Evolutionary conservation across 306 rosid genomes (phyloP), one percentile per base, ranked within the genome.

Genomic region (Cucumis hystrix): DNA sequence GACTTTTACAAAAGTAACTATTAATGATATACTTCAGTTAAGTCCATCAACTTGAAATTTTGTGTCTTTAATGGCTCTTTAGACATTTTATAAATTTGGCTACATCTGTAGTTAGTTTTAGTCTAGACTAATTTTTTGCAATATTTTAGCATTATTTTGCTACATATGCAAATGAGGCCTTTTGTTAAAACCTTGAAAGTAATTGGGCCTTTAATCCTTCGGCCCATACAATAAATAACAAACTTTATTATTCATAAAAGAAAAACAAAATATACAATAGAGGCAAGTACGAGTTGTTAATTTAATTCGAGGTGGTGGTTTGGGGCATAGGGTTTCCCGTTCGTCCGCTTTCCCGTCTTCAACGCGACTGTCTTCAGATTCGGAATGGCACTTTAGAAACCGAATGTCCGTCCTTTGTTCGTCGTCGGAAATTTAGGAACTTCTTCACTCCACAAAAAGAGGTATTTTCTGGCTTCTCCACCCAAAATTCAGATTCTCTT

Each of bases 281-380:
- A 12, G 39, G 66, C 11, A 66, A 37, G 28, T 66, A 66, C 7
- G 25, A 37, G 10, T 18, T 39, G 72, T 66, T 40, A 20, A 68
- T 21, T 68, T 6, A 70, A 21, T 25, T 71, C 15, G 76, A 49
- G 43, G 76, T 4, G 58, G 41, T 45, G 59, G 6, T 47, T 71
- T 23, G 58, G 76, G 76, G 21, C 76, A 43, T 71, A 74, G 64
- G 78, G 78, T 74, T 74, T 10, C 78, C 49, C 51, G 78, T 74
- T 74, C 78, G 33, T 40, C 51, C 43, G 35, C 78, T 73, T 28
- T 73, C 62, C 28, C 17, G 45, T 73, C 77, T 47, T 73, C 77
- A 73, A 54, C 77, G 63, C 25, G 51, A 74, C 60, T 43, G 41
- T 49, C 60, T 71, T 49, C 28, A 0, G 76, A 49, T 25, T 30